Evolutionary conservation across 1,139 yeast species (phyloP).

Genomic region (Taiozyma onychis): DNA sequence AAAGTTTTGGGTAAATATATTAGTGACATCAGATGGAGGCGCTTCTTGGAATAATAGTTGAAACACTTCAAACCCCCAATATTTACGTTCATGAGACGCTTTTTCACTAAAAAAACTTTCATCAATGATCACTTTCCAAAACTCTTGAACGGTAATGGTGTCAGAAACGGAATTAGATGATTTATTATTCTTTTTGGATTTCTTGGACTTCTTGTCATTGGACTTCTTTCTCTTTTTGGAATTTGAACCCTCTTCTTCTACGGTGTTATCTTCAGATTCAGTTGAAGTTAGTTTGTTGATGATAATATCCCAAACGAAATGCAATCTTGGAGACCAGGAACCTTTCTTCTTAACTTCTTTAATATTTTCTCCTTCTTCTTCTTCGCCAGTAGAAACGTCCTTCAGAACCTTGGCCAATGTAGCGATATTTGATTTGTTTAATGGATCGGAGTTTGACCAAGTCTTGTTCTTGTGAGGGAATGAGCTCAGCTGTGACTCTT

Average conservation of each 20-base stretch:
- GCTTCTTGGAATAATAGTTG: slow-evolving; percentile 38
- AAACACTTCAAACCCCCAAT: slow-evolving; percentile 79
- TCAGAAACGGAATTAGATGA: slow-evolving; percentile 2
- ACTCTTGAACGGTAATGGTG: slow-evolving; percentile 49
- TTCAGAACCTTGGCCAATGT: slow-evolving; percentile 59
- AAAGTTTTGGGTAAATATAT: slow-evolving; percentile 63
- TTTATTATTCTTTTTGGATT: slow-evolving; percentile 20
- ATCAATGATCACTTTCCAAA: slow-evolving; percentile 79
- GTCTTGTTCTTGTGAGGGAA: slow-evolving; percentile 24
- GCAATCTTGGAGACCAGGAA: slow-evolving; percentile 73
- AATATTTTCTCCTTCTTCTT: slow-evolving; percentile 33
- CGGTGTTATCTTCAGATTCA: slow-evolving; percentile 21
- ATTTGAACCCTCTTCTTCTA: slow-evolving; percentile 26
- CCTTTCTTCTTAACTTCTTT: slow-evolving; percentile 43
- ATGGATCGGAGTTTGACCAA: slow-evolving; percentile 76
- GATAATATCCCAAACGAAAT: slow-evolving; percentile 78
- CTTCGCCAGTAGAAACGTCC: slow-evolving; percentile 41
- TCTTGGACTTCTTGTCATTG: slow-evolving; percentile 27
- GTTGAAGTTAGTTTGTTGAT: slow-evolving; percentile 32
- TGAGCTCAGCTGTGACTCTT: slow-evolving; percentile 4
- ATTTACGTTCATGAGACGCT: slow-evolving; percentile 82
- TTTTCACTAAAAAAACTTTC: slow-evolving; percentile 72
- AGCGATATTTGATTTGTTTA: slow-evolving; percentile 60
- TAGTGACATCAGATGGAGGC: slow-evolving; percentile 30
- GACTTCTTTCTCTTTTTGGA: slow-evolving; percentile 30